Conservation (phyloP, 2,329 filamentous ascomycete species). For the Ramularia endophylla region DNA sequence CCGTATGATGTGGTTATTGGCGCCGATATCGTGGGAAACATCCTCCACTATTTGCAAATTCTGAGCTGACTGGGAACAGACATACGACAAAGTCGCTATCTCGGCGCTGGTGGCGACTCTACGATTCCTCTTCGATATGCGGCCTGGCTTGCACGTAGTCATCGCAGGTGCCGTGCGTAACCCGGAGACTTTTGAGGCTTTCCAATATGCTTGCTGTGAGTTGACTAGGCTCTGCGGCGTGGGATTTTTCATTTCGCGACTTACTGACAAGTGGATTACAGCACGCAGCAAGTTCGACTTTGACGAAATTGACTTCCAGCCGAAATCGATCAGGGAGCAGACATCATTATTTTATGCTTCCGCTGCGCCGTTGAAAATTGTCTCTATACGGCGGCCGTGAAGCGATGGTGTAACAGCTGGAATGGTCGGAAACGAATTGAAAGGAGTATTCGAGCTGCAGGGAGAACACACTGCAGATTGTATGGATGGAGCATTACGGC, state of each 20-base stretch:
- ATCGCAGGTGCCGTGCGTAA: constrained; percentile 69
- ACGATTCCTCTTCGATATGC: constrained; percentile 53
- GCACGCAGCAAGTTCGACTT: constrained; percentile 29
- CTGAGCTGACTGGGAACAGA: constrained; percentile 40
- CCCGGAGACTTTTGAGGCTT: constrained; percentile 59
- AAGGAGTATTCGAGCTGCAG: too few relatives aligned
- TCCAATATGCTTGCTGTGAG: constrained; percentile 53
- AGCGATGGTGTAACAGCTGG: too few relatives aligned
- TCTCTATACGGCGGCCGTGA: constrained; percentile 12
- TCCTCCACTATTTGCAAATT: constrained; percentile 1
- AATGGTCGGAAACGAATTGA: too few relatives aligned
- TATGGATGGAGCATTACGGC: too few relatives aligned
- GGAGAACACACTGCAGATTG: too few relatives aligned
- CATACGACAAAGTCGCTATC: constrained; percentile 62
- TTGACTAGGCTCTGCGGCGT: constrained; percentile 17
- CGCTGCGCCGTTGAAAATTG: constrained; percentile 30
- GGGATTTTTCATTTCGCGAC: too few relatives aligned
- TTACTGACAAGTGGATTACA: constrained; percentile 9
- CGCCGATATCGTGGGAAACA: constrained; percentile 57
- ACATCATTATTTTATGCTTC: constrained; percentile 32
- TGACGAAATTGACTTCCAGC: constrained; percentile 26
- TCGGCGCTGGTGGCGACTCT: constrained; percentile 61
- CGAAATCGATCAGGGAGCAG: constrained; percentile 29
- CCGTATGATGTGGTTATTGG: constrained; percentile 61
- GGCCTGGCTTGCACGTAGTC: constrained; percentile 53